phyloP scores from a whole-genome alignment of 192 early-diverging fungal genomes.

The Coemansia sp. region DNA sequence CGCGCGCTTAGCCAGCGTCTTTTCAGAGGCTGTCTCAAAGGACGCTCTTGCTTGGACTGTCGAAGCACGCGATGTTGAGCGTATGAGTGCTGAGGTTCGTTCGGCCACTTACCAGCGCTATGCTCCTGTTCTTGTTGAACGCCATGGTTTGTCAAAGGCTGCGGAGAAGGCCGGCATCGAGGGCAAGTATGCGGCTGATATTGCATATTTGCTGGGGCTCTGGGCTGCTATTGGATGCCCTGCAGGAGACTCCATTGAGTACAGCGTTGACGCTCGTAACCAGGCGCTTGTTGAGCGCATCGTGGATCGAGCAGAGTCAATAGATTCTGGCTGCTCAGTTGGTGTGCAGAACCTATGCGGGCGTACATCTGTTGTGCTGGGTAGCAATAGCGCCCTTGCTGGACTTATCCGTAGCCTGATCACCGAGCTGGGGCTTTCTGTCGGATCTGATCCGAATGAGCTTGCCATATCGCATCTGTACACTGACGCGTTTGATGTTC shows the following conservation, averaged over 20 bases:
- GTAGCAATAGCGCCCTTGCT: background rate
- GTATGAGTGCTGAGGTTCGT: conserved; percentile 17
- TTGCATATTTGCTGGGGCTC: conserved; percentile 35
- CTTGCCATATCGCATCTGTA: background rate
- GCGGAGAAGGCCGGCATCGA: conserved; percentile 13
- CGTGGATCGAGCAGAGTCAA: background rate
- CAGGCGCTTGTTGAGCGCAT: conserved; percentile 19
- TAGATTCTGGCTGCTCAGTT: conserved; percentile 3
- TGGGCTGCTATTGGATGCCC: conserved; percentile 11
- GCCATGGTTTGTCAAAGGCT: background rate
- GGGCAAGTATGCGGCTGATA: conserved; percentile 9
- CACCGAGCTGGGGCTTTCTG: background rate
- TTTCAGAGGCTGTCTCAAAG: conserved; percentile 12
- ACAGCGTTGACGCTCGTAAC: conserved; percentile 13
- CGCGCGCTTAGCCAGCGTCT: conserved; percentile 11
- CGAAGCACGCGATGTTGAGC: conserved; percentile 43
- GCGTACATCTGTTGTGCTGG: conserved; percentile 1
- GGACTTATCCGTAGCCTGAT: background rate
- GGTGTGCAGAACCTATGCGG: background rate
- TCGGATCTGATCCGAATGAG: background rate
- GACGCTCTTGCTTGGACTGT: conserved; percentile 30
- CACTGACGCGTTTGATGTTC: conserved; percentile 18
- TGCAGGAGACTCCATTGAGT: background rate
- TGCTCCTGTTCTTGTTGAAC: conserved; percentile 32
- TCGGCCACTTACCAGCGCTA: conserved; percentile 32